Conservation (phyloP, 768 basidiomycete genomes). For the Xerocomellus chrysenteron region DNA sequence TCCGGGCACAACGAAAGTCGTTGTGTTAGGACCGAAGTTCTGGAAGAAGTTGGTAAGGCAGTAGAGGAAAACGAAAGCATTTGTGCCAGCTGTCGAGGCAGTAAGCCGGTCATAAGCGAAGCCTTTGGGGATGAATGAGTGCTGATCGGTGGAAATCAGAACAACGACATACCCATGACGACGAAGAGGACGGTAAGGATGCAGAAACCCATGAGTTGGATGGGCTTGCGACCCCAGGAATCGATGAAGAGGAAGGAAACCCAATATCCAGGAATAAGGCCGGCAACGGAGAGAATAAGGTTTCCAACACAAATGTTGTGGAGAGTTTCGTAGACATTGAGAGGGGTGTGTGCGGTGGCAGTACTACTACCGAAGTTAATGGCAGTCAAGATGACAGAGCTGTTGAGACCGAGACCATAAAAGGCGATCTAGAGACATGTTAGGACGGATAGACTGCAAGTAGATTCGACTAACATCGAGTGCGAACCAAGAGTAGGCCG, state of each 20-base stretch:
- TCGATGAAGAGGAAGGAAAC: slow-evolving; percentile 64
- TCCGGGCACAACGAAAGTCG: slow-evolving; percentile 79
- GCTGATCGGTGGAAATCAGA: background rate
- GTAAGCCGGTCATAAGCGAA: slow-evolving; percentile 64
- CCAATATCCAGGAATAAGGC: slow-evolving; percentile 78
- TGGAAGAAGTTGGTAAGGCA: slow-evolving; percentile 89
- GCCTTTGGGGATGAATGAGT: slow-evolving; percentile 38
- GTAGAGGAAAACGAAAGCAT: slow-evolving; percentile 80
- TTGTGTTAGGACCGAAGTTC: slow-evolving; percentile 83
- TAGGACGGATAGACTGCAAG: background rate
- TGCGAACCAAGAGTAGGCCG: slow-evolving; percentile 86
- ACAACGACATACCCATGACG: slow-evolving; percentile 55
- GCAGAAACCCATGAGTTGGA: slow-evolving; percentile 77
- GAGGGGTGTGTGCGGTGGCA: slow-evolving; percentile 26
- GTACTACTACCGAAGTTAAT: slow-evolving; percentile 60
- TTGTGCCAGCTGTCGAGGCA: slow-evolving; percentile 38
- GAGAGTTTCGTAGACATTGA: slow-evolving; percentile 54
- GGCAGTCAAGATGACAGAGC: slow-evolving; percentile 66
- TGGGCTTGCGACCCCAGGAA: slow-evolving; percentile 76
- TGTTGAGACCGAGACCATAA: slow-evolving; percentile 88
- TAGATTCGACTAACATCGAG: slow-evolving; percentile 57
- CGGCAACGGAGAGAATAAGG: slow-evolving; percentile 71
- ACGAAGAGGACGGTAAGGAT: slow-evolving; percentile 65
- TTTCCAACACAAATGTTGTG: slow-evolving; percentile 72
- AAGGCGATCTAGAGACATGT: slow-evolving; percentile 63